phyloP scores from a whole-genome alignment of 768 basidiomycete genomes.

The Trametes cinnabarina region DNA sequence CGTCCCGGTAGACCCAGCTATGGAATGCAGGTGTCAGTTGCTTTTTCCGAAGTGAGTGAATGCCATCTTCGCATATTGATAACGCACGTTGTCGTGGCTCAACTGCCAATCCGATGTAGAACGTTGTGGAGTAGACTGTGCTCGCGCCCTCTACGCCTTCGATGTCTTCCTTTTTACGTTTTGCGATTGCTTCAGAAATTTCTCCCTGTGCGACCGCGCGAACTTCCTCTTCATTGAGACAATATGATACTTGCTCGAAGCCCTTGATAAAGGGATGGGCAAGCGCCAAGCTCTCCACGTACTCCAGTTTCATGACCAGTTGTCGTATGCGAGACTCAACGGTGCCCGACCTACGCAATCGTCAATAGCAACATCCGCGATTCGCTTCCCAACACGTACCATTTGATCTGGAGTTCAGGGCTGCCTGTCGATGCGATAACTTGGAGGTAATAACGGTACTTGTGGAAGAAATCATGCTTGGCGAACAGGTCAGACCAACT shows the following conservation, averaged over 20 bases:
- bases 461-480: constrained; percentile 96
- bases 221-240: constrained; percentile 84
- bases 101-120: constrained; percentile 93
- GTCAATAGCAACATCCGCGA: neutral
- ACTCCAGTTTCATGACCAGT: constrained; percentile 97
- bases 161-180: constrained; percentile 75
- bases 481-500: constrained; percentile 92
- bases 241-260: constrained; percentile 84
- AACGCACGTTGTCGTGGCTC: constrained; percentile 85
- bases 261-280: constrained; percentile 97
- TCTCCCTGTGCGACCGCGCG: constrained; percentile 87
- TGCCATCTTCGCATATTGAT: neutral
- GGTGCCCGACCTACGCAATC: constrained; percentile 73
- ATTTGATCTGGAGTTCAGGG: constrained; percentile 86
- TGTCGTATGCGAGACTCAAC: constrained; percentile 96
- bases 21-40: neutral
- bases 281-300: constrained; percentile 84
- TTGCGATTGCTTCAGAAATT: constrained; percentile 66
- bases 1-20: constrained; percentile 76
- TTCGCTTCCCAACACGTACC: constrained; percentile 49
- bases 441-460: constrained; percentile 95
- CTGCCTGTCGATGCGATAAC: constrained; percentile 89
- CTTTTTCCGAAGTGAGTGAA: neutral
- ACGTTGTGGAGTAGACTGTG: constrained; percentile 92
- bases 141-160: constrained; percentile 73